Evolutionary conservation across 1,284 basidiomycete genomes (phyloP).

Genomic region (Austroboletus niveus): DNA sequence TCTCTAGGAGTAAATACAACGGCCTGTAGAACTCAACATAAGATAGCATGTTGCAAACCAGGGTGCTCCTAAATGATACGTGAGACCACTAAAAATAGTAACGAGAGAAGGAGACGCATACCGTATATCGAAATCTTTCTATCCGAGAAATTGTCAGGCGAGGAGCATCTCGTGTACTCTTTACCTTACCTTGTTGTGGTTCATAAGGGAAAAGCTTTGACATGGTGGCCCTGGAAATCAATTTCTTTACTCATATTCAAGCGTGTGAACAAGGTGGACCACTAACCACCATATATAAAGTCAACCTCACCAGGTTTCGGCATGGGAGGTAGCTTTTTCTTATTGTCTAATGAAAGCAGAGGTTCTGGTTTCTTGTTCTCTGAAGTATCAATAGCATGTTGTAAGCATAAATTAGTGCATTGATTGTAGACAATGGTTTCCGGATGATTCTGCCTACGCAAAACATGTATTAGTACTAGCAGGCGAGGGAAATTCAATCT

Average conservation of each 20-base stretch:
- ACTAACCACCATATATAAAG: slow-evolving; percentile 66
- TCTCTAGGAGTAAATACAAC: slow-evolving; percentile 65
- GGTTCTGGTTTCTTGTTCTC: slow-evolving; percentile 40
- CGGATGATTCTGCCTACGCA: slow-evolving; percentile 56
- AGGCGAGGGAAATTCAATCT: slow-evolving; percentile 13
- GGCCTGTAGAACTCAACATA: slow-evolving; percentile 70
- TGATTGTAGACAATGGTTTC: slow-evolving; percentile 59
- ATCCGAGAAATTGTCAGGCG: slow-evolving; percentile 5
- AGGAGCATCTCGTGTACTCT: background rate
- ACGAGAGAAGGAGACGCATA: slow-evolving; percentile 21
- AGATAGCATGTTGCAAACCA: slow-evolving; percentile 69
- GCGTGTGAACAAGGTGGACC: slow-evolving; percentile 1
- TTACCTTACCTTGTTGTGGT: slow-evolving; percentile 50
- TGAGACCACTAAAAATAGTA: background rate
- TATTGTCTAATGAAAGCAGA: slow-evolving; percentile 39
- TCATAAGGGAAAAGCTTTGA: slow-evolving; percentile 64
- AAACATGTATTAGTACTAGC: slow-evolving; percentile 5
- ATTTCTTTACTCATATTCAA: slow-evolving; percentile 2
- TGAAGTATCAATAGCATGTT: slow-evolving; percentile 50
- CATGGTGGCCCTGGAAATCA: slow-evolving; percentile 59
- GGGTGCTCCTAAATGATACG: slow-evolving; percentile 45
- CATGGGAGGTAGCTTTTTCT: slow-evolving; percentile 42
- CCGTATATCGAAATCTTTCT: slow-evolving; percentile 63
- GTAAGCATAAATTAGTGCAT: slow-evolving; percentile 56
- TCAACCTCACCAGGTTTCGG: slow-evolving; percentile 61